Evolutionary conservation across 495 filamentous ascomycete genomes (phyloP).

Genomic region (Penicillium parvum): DNA sequence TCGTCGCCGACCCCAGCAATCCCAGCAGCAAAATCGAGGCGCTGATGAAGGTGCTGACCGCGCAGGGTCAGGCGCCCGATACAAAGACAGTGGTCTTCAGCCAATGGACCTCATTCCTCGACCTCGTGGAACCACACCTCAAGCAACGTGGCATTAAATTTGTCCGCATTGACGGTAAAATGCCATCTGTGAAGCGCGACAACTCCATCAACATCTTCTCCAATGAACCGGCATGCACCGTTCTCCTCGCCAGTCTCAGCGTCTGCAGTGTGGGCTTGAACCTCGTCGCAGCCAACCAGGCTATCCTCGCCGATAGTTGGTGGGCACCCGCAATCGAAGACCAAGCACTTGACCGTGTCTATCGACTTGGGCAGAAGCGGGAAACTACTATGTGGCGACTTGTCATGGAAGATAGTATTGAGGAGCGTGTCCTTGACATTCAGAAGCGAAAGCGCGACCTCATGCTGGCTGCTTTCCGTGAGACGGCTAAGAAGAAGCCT

Average conservation of each 20-base stretch:
- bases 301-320: slow-evolving; percentile 81
- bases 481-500: slow-evolving; percentile 48
- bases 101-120: slow-evolving; percentile 89
- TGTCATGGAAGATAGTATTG: slow-evolving; percentile 79
- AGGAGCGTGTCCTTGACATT: slow-evolving; percentile 77
- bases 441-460: slow-evolving; percentile 78
- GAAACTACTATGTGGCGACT: slow-evolving; percentile 76
- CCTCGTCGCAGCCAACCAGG: slow-evolving; percentile 81
- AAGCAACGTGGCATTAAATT: slow-evolving; percentile 56
- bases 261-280: slow-evolving; percentile 89
- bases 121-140: slow-evolving; percentile 71
- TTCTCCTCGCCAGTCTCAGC: slow-evolving; percentile 77
- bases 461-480: slow-evolving; percentile 71
- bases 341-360: slow-evolving; percentile 87
- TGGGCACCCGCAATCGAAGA: slow-evolving; percentile 95
- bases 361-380: slow-evolving; percentile 78
- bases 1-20: slow-evolving; percentile 54
- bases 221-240: slow-evolving; percentile 60
- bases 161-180: slow-evolving; percentile 78
- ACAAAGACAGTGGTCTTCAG: slow-evolving; percentile 89
- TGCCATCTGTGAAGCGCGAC: slow-evolving; percentile 65
- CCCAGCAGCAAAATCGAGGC: slow-evolving; percentile 83
- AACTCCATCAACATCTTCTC: slow-evolving; percentile 62
- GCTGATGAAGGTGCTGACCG: slow-evolving; percentile 71
- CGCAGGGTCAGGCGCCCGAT: slow-evolving; percentile 58